These are phyloP conservation scores for Blastomyces gilchristii DNA, from an alignment of 2,329 filamentous ascomycete genomes.

Conservation along the genomic window DNA sequence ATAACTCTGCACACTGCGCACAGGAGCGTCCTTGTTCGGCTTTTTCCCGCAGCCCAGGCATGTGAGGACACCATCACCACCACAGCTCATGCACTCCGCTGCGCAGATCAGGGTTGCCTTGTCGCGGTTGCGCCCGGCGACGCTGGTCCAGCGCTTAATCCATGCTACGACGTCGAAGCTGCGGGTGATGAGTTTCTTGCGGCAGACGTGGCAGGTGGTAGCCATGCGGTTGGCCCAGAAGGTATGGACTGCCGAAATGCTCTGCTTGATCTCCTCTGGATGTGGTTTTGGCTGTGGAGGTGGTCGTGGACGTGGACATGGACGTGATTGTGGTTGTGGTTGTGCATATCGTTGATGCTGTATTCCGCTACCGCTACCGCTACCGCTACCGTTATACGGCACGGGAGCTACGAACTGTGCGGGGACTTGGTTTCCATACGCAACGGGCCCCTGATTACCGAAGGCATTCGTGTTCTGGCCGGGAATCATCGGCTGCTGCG, in stretches of 20 bases:
- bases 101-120: constrained; percentile 9
- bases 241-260: constrained; percentile 9
- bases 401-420: not conserved
- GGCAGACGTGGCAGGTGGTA: constrained; percentile 11
- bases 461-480: not conserved
- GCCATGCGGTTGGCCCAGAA: constrained; percentile 11
- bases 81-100: constrained; percentile 6
- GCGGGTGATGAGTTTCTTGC: constrained; percentile 5
- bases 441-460: not conserved
- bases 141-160: constrained; percentile 10
- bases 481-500: not conserved
- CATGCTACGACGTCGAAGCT: constrained; percentile 10
- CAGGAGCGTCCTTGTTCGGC: constrained; percentile 1
- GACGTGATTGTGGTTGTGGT: not conserved
- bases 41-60: constrained; percentile 14
- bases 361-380: no score
- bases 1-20: constrained; percentile 7
- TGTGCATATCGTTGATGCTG: not conserved
- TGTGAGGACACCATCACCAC: constrained; percentile 7
- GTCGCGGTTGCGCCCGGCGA: not conserved
- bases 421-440: no score
- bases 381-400: not conserved
- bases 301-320: not conserved
- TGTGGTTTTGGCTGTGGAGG: not conserved
- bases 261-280: constrained; percentile 9